Conservation (phyloP, 495 filamentous ascomycete species). For the Aspergillus campestris region DNA sequence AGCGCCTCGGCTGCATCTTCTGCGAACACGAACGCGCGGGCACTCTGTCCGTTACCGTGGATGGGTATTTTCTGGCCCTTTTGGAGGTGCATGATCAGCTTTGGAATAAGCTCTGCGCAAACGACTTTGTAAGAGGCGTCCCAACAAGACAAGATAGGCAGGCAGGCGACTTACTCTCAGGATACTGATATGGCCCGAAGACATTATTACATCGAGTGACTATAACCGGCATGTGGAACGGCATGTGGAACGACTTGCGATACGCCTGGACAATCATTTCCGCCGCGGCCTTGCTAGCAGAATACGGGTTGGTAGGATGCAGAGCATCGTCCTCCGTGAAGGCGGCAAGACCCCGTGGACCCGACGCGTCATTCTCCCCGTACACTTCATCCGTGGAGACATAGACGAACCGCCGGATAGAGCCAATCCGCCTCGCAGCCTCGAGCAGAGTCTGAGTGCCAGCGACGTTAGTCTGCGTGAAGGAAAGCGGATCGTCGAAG, state of each 20-base stretch:
- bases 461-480: slow-evolving; percentile 63
- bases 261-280: slow-evolving; percentile 77
- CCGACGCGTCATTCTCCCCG: slow-evolving; percentile 55
- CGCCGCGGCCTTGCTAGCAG: slow-evolving; percentile 68
- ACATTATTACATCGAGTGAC: slow-evolving; percentile 73
- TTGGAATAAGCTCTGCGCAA: slow-evolving; percentile 2
- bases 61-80: not conserved
- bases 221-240: slow-evolving; percentile 62
- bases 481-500: slow-evolving; percentile 63
- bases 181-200: slow-evolving; percentile 71
- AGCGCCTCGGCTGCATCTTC: not conserved
- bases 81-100: not conserved
- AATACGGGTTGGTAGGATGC: slow-evolving; percentile 68
- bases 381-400: slow-evolving; percentile 74
- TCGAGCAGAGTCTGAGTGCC: slow-evolving; percentile 68
- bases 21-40: slow-evolving; percentile 1
- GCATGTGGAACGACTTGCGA: slow-evolving; percentile 61
- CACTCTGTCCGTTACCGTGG: not conserved
- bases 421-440: slow-evolving; percentile 49
- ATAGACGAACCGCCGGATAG: slow-evolving; percentile 58
- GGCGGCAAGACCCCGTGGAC: not conserved
- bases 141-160: no score
- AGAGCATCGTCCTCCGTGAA: slow-evolving; percentile 52
- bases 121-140: no score
- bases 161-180: slow-evolving; percentile 51